Conservation (phyloP, 352 stramenopile genomes). For the Phytopythium kandeliae region DNA sequence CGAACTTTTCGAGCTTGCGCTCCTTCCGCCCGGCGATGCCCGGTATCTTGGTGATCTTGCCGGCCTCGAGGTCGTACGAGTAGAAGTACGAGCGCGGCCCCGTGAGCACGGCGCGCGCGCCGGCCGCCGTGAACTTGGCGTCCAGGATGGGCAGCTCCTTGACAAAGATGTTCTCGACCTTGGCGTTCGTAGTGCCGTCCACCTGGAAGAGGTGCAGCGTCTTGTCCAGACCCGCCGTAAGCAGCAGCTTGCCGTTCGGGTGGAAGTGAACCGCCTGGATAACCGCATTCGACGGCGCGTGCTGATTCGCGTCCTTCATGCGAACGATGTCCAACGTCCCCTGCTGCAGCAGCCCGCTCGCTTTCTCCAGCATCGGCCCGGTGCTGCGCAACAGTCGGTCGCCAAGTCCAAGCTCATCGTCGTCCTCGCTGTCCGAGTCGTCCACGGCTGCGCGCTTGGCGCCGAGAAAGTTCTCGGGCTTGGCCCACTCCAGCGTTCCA, state of each 20-base stretch:
- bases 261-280: slow-evolving; percentile 90
- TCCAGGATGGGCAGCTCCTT: slow-evolving; percentile 87
- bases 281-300: slow-evolving; percentile 74
- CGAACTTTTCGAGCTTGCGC: slow-evolving; percentile 90
- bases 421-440: slow-evolving; percentile 51
- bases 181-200: slow-evolving; percentile 84
- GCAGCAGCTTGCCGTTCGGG: slow-evolving; percentile 77
- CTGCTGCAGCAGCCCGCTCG: slow-evolving; percentile 49
- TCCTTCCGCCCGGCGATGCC: slow-evolving; percentile 87
- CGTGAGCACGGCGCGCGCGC: slow-evolving; percentile 85
- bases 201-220: slow-evolving; percentile 91
- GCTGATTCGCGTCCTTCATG: slow-evolving; percentile 91
- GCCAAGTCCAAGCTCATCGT: slow-evolving; percentile 38
- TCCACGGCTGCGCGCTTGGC: slow-evolving; percentile 17
- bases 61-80: slow-evolving; percentile 93
- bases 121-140: slow-evolving; percentile 78
- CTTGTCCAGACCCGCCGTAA: slow-evolving; percentile 91
- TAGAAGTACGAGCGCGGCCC: slow-evolving; percentile 96
- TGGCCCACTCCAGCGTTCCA: slow-evolving; percentile 58
- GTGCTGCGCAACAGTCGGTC: slow-evolving; percentile 48
- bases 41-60: slow-evolving; percentile 89
- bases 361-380: slow-evolving; percentile 44
- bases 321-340: slow-evolving; percentile 59
- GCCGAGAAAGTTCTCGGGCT: slow-evolving; percentile 61
- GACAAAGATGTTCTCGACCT: slow-evolving; percentile 88